Percentiles rank a stretch among this genome's conserved stretches.
Evolutionary conservation across 2,329 filamentous ascomycete genomes (phyloP).

Genomic region (Rhytidhysteron rufulum): DNA sequence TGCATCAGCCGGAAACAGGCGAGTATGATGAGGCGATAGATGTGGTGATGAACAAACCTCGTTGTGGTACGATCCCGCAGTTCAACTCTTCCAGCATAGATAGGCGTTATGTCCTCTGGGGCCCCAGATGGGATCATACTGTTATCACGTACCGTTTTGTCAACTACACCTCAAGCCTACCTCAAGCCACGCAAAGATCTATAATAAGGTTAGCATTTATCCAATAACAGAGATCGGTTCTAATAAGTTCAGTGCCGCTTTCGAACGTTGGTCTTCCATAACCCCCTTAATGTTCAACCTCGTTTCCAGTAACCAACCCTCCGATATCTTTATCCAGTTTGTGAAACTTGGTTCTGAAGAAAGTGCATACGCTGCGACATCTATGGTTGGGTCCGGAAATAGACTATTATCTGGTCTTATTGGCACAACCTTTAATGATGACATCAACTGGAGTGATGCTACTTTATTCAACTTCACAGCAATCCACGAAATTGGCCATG

Average conservation of each 20-base stretch:
- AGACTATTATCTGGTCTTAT: constrained; percentile 19
- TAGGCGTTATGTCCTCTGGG: constrained; percentile 25
- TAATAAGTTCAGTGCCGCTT: constrained; percentile 19
- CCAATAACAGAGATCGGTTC: background rate
- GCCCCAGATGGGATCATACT: constrained; percentile 23
- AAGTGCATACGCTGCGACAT: constrained; percentile 20
- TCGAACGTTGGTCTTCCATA: constrained; percentile 20
- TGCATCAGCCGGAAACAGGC: constrained; percentile 22
- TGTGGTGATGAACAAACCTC: constrained; percentile 19
- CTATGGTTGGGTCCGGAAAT: constrained; percentile 20
- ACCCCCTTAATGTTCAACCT: constrained; percentile 17
- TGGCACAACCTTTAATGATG: constrained; percentile 27
- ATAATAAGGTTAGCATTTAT: constrained; percentile 17
- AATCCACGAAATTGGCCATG: constrained; percentile 25
- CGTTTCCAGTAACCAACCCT: constrained; percentile 10
- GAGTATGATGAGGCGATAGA: constrained; percentile 22
- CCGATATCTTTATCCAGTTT: constrained; percentile 24
- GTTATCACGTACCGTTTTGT: constrained; percentile 23
- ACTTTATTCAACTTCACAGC: constrained; percentile 24
- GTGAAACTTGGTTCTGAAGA: constrained; percentile 17
- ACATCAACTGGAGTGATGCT: constrained; percentile 24
- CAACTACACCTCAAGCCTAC: constrained; percentile 21
- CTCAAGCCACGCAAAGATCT: constrained; percentile 13
- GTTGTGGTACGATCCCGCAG: constrained; percentile 20
- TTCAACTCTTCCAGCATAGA: constrained; percentile 19